Evolutionary conservation across 176 grass and related monocot species (phyloP).

Genomic region (Rhipidocladum racemiflorum): DNA sequence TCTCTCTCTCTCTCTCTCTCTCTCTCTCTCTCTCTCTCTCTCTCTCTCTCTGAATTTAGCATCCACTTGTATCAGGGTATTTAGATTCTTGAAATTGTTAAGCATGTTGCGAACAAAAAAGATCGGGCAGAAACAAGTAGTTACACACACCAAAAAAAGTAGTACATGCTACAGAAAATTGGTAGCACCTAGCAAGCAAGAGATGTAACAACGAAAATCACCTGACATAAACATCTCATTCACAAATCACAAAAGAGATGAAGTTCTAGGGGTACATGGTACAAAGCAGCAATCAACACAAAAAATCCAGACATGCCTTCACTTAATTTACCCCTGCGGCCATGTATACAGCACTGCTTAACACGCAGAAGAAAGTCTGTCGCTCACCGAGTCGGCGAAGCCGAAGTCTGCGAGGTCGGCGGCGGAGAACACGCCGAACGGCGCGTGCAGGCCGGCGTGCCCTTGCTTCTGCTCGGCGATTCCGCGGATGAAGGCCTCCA

Average conservation of each 20-base stretch:
- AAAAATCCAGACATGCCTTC: neutral
- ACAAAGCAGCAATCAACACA: neutral
- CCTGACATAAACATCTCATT: no score
- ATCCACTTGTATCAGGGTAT: neutral
- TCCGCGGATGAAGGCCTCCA: slow-evolving; percentile 54
- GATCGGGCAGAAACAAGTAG: neutral
- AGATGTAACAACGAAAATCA: neutral
- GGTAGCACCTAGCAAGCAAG: neutral
- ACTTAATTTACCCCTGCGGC: neutral
- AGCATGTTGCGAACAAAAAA: neutral
- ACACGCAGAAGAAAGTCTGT: neutral
- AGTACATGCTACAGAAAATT: neutral
- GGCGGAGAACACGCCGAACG: slow-evolving; percentile 20
- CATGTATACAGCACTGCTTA: neutral
- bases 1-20: neutral
- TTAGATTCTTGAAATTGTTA: neutral
- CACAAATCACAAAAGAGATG: neutral
- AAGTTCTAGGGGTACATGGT: neutral
- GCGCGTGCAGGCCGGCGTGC: neutral
- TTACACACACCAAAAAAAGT: neutral
- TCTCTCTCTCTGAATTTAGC: neutral
- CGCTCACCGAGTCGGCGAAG: slow-evolving; percentile 41
- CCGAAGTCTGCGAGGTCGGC: slow-evolving; percentile 31
- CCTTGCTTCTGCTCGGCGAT: slow-evolving; percentile 22
- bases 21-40: neutral